Conservation (phyloP, 2,329 filamentous ascomycete genomes). For the Neonectria coccinea region DNA sequence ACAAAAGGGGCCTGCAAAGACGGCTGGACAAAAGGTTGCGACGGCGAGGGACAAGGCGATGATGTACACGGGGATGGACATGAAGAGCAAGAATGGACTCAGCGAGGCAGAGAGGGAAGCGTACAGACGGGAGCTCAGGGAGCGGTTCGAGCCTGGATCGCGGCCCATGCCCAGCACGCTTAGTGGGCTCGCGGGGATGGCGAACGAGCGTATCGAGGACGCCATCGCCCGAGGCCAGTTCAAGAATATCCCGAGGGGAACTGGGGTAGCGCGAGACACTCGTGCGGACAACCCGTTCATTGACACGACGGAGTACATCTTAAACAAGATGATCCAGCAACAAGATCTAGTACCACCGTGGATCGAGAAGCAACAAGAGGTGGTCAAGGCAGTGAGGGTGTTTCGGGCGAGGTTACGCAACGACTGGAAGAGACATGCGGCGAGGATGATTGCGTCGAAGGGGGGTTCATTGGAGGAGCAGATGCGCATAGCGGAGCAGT, state of each 20-base stretch:
- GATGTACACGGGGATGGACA: slow-evolving; percentile 62
- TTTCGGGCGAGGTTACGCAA: slow-evolving; percentile 81
- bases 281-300: slow-evolving; percentile 89
- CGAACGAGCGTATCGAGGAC: slow-evolving; percentile 92
- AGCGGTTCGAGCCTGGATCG: slow-evolving; percentile 80
- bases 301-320: slow-evolving; percentile 95
- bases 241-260: slow-evolving; percentile 82
- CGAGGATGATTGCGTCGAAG: slow-evolving; percentile 79
- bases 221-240: slow-evolving; percentile 94
- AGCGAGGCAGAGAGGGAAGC: slow-evolving; percentile 79
- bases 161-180: slow-evolving; percentile 81
- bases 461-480: slow-evolving; percentile 82
- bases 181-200: slow-evolving; percentile 82
- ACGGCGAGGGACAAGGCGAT: slow-evolving; percentile 68
- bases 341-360: slow-evolving; percentile 96
- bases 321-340: slow-evolving; percentile 98
- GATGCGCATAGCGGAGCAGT: slow-evolving; percentile 75
- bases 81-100: slow-evolving; percentile 63
- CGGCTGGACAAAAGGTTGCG: slow-evolving; percentile 61
- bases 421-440: slow-evolving; percentile 88
- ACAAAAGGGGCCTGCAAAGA: slow-evolving; percentile 53
- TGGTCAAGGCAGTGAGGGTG: slow-evolving; percentile 73
- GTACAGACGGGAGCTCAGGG: slow-evolving; percentile 78
- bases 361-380: slow-evolving; percentile 98
- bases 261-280: slow-evolving; percentile 82